Evolutionary conservation across 2,329 filamentous ascomycete species (phyloP).

Genomic region (Mycosphaerelloides madeirae): DNA sequence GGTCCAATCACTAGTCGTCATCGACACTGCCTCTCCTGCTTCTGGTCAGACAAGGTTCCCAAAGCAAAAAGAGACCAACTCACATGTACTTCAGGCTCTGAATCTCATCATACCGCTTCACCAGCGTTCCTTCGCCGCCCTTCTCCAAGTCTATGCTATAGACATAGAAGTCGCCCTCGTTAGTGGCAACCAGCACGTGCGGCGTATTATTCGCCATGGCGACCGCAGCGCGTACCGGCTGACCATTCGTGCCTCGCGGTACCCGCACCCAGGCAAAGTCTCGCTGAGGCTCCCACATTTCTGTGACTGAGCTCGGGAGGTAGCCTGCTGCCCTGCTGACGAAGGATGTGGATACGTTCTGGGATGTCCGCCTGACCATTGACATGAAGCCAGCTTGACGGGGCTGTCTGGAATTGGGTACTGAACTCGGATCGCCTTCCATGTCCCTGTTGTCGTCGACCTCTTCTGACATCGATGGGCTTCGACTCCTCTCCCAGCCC

Average conservation of each 20-base stretch:
- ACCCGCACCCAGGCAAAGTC: conserved; percentile 98
- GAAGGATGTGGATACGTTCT: conserved; percentile 84
- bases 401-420: conserved; percentile 34
- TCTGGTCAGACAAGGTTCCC: too few relatives aligned
- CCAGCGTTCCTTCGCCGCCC: conserved; percentile 84
- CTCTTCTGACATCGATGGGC: conserved; percentile 30
- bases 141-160: conserved; percentile 94
- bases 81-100: conserved; percentile 27
- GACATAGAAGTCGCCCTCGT: conserved; percentile 89
- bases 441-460: conserved; percentile 40
- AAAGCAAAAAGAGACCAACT: too few relatives aligned
- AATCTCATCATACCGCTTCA: conserved; percentile 76
- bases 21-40: too few relatives aligned
- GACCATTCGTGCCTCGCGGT: conserved; percentile 55
- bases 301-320: conserved; percentile 84
- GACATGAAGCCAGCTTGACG: conserved; percentile 76
- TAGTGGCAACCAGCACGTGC: conserved; percentile 97
- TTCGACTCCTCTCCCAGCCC: conserved; percentile 38
- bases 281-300: conserved; percentile 93
- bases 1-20: too few relatives aligned
- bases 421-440: conserved; percentile 19
- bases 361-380: conserved; percentile 88
- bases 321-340: conserved; percentile 88
- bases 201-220: conserved; percentile 93
- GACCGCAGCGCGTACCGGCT: conserved; percentile 79